Evolutionary conservation across 495 filamentous ascomycete genomes (phyloP).

Genomic region (Cercophora sp.): DNA sequence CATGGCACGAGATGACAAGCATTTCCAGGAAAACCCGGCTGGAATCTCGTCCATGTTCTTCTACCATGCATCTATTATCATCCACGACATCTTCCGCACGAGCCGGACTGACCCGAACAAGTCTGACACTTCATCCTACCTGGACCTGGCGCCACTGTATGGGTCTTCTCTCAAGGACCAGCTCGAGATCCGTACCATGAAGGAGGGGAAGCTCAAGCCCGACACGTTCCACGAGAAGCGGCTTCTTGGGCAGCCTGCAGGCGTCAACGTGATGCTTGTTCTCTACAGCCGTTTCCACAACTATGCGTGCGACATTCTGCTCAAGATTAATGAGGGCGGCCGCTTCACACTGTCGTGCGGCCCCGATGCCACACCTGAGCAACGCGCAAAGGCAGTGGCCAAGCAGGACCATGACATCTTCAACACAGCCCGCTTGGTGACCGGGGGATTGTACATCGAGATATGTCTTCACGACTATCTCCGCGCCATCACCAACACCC

Average conservation of each 20-base stretch:
- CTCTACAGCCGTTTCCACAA: slow-evolving; percentile 74
- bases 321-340: slow-evolving; percentile 70
- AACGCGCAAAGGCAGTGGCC: slow-evolving; percentile 50
- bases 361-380: slow-evolving; percentile 40
- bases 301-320: slow-evolving; percentile 54
- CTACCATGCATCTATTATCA: slow-evolving; percentile 78
- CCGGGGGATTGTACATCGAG: slow-evolving; percentile 76
- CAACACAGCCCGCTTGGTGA: slow-evolving; percentile 72
- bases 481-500: slow-evolving; percentile 74
- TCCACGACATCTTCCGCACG: slow-evolving; percentile 60
- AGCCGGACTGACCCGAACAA: slow-evolving; percentile 29
- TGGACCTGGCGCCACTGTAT: slow-evolving; percentile 76
- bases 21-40: slow-evolving; percentile 62
- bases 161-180: slow-evolving; percentile 71
- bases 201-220: slow-evolving; percentile 72
- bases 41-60: slow-evolving; percentile 79
- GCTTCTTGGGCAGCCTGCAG: slow-evolving; percentile 69
- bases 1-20: slow-evolving; percentile 54
- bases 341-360: slow-evolving; percentile 57
- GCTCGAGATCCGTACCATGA: slow-evolving; percentile 62
- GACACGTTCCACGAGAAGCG: slow-evolving; percentile 72
- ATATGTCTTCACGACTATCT: slow-evolving; percentile 77
- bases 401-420: slow-evolving; percentile 81
- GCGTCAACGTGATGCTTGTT: slow-evolving; percentile 67
- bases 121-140: slow-evolving; percentile 65